phyloP scores from a whole-genome alignment of 768 basidiomycete species.

The Macrolepiota dolichaula region DNA sequence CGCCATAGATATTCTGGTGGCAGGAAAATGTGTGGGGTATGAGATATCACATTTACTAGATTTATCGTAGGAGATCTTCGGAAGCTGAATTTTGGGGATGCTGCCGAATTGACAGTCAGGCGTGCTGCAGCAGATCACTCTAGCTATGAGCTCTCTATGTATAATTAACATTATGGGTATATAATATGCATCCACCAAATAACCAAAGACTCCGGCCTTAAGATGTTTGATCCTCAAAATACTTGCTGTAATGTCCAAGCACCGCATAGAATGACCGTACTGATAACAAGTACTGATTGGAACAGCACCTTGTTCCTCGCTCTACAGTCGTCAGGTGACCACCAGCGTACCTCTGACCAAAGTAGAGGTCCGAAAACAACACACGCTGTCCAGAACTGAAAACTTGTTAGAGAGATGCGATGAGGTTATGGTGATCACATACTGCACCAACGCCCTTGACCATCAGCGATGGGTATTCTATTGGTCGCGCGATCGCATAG shows the following conservation, averaged over 20 bases:
- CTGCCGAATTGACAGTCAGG: too few species aligned
- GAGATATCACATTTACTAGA: too few species aligned
- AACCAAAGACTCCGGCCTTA: too few species aligned
- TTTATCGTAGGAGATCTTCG: too few species aligned
- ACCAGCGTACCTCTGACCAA: constrained; percentile 85
- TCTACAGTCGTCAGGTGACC: constrained; percentile 36
- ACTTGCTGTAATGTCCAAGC: background rate
- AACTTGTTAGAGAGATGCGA: constrained; percentile 2
- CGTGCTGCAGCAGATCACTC: background rate
- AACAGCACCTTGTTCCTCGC: constrained; percentile 4
- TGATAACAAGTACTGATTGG: background rate
- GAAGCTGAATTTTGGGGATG: too few species aligned
- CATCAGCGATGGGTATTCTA: constrained; percentile 67
- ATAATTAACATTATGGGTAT: background rate
- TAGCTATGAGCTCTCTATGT: background rate
- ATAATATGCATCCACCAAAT: background rate
- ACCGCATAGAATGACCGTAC: background rate
- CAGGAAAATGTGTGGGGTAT: too few species aligned
- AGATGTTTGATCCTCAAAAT: too few species aligned
- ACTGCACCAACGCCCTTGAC: constrained; percentile 69
- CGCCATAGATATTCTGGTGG: too few species aligned
- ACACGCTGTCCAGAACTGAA: constrained; percentile 85
- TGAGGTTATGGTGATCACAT: constrained; percentile 29
- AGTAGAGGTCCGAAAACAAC: constrained; percentile 86
- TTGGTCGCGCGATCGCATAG: constrained; percentile 39